These are phyloP conservation scores for Linum tenue DNA, from an alignment of 345 rosid species.

Conservation along the genomic window DNA sequence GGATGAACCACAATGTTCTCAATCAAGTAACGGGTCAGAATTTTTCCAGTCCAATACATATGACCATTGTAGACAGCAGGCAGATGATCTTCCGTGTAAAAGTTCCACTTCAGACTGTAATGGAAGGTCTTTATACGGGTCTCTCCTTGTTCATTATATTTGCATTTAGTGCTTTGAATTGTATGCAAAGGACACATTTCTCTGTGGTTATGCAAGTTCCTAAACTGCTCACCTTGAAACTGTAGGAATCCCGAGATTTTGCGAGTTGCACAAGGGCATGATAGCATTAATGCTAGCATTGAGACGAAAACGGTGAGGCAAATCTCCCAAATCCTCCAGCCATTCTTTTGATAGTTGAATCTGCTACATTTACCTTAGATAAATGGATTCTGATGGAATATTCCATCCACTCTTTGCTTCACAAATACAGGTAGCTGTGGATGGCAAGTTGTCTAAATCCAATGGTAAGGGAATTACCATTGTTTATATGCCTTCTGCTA, in stretches of 20 bases:
- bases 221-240: slow-evolving; percentile 7
- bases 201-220: neutral
- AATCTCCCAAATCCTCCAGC: neutral
- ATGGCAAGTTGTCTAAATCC: slow-evolving; percentile 22
- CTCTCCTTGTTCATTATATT: neutral
- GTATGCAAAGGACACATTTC: neutral
- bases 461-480: slow-evolving; percentile 27
- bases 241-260: slow-evolving; percentile 35
- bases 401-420: slow-evolving; percentile 4
- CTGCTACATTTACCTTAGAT: neutral
- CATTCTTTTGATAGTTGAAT: slow-evolving; percentile 9
- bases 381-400: neutral
- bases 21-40: slow-evolving; percentile 29
- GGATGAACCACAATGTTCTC: slow-evolving; percentile 47
- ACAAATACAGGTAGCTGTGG: slow-evolving; percentile 31
- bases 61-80: slow-evolving; percentile 34
- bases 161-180: slow-evolving; percentile 3
- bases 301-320: slow-evolving; percentile 36
- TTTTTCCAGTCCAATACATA: slow-evolving; percentile 21
- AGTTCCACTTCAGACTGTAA: slow-evolving; percentile 29
- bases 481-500: neutral
- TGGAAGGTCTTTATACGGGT: slow-evolving; percentile 38
- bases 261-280: slow-evolving; percentile 24
- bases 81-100: slow-evolving; percentile 34
- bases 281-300: slow-evolving; percentile 18